These are phyloP conservation scores for Monosporascus sp. DNA, from an alignment of 2,329 filamentous ascomycete species.

Conservation along the genomic window DNA sequence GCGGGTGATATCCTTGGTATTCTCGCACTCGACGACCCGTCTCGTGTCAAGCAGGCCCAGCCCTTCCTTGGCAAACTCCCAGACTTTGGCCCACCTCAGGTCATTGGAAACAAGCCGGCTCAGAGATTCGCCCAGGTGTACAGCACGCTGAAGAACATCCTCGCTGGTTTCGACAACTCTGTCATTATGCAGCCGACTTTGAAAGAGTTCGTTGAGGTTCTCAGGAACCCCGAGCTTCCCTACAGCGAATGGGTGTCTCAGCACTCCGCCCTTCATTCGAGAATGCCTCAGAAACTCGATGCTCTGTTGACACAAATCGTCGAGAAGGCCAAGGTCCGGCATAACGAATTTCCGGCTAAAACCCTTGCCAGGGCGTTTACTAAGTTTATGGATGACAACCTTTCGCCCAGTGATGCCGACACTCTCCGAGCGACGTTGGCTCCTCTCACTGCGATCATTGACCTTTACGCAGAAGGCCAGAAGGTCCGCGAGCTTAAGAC, in stretches of 20 bases:
- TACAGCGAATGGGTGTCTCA: conserved; percentile 97
- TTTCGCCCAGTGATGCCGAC: conserved; percentile 66
- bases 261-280: conserved; percentile 91
- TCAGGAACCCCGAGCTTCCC: conserved; percentile 83
- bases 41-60: conserved; percentile 92
- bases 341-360: conserved; percentile 88
- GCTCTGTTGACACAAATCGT: conserved; percentile 76
- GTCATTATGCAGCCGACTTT: conserved; percentile 87
- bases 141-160: conserved; percentile 78
- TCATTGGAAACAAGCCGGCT: conserved; percentile 85
- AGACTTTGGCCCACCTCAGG: conserved; percentile 75
- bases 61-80: conserved; percentile 90
- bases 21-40: conserved; percentile 88
- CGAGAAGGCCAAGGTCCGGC: conserved; percentile 72
- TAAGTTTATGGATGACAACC: conserved; percentile 85
- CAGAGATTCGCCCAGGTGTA: conserved; percentile 78
- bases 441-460: conserved; percentile 73
- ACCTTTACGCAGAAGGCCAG: conserved; percentile 77
- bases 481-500: conserved; percentile 86
- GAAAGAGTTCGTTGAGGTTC: conserved; percentile 82
- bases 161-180: conserved; percentile 93
- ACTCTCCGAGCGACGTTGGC: conserved; percentile 67
- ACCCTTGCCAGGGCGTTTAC: conserved; percentile 75
- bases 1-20: conserved; percentile 99
- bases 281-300: conserved; percentile 94